A percentile compares a stretch with the other conserved stretches of the same genome.
Conservation (phyloP, 169 alveolate genomes). For the Eimeria maxima region DNA sequence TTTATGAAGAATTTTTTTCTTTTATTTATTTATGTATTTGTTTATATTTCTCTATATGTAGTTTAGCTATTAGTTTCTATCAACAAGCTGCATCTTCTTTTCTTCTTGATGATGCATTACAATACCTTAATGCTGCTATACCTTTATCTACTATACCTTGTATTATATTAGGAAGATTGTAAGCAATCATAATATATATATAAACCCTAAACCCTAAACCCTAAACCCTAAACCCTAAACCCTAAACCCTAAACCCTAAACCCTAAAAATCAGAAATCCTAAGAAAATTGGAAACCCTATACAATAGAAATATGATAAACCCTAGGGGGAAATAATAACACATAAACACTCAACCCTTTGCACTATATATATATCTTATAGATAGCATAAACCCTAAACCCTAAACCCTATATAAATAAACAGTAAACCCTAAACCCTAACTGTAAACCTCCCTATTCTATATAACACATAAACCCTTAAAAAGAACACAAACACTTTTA, state of each 20-base stretch:
- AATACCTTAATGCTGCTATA: slow-evolving; percentile 7
- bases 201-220: slow-evolving; percentile 24
- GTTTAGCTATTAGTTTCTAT: slow-evolving; percentile 65
- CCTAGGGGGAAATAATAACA: too few species aligned
- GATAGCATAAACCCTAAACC: neutral
- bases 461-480: too few species aligned
- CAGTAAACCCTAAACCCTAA: too few species aligned
- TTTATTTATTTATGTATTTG: slow-evolving; percentile 60
- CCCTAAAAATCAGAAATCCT: too few species aligned
- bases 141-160: slow-evolving; percentile 77
- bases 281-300: too few species aligned
- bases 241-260: neutral
- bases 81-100: slow-evolving; percentile 72
- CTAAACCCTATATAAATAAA: too few species aligned
- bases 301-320: too few species aligned
- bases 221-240: neutral
- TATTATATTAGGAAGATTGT: slow-evolving; percentile 55
- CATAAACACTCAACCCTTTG: too few species aligned
- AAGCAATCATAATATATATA: neutral
- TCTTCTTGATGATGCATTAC: neutral
- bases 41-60: slow-evolving; percentile 53
- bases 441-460: too few species aligned
- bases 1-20: slow-evolving; percentile 3
- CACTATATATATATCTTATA: too few species aligned
- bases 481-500: too few species aligned